Percentiles rank a stretch among this genome's conserved stretches.
Evolutionary conservation across 139 green algal species (phyloP).

Genomic region (Chlorella sp.): DNA sequence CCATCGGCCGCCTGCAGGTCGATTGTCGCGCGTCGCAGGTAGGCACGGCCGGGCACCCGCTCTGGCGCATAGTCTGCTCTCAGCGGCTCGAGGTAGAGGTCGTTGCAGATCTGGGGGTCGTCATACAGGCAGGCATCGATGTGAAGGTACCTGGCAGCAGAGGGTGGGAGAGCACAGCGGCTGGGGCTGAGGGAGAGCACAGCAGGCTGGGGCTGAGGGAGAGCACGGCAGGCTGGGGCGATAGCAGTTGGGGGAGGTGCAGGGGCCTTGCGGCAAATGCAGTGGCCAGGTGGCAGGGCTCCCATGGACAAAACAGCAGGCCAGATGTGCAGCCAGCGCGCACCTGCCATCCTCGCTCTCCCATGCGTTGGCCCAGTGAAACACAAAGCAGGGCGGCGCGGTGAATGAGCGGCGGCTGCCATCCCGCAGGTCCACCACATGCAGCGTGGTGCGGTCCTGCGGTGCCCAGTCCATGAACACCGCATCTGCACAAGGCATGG

Average conservation of each 20-base stretch:
- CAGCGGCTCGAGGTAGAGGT: conserved; percentile 42
- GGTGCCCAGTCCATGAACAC: conserved; percentile 85
- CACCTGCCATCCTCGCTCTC: conserved; percentile 43
- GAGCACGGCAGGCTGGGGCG: not conserved
- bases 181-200: not conserved
- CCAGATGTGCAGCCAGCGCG: not conserved
- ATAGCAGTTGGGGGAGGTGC: no score
- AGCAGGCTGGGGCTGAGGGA: not conserved
- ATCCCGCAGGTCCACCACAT: conserved; percentile 69
- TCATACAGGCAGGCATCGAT: conserved; percentile 76
- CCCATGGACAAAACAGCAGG: no score
- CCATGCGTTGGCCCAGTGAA: conserved; percentile 82
- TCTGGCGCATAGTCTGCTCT: not conserved
- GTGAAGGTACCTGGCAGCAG: conserved; percentile 43
- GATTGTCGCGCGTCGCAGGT: conserved; percentile 28
- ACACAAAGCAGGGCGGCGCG: conserved; percentile 72
- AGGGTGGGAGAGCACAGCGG: not conserved
- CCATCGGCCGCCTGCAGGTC: conserved; percentile 34
- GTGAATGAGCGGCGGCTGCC: conserved; percentile 47
- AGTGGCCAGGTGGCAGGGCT: no score
- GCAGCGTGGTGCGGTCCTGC: conserved; percentile 61
- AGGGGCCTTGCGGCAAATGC: no score
- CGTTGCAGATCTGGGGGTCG: conserved; percentile 59
- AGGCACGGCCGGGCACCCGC: not conserved
- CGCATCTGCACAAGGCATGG: conserved; percentile 34